Evolutionary conservation across 2,329 filamentous ascomycete species (phyloP), one percentile per base, ranked within the genome.

Genomic region (Saccharata proteae): DNA sequence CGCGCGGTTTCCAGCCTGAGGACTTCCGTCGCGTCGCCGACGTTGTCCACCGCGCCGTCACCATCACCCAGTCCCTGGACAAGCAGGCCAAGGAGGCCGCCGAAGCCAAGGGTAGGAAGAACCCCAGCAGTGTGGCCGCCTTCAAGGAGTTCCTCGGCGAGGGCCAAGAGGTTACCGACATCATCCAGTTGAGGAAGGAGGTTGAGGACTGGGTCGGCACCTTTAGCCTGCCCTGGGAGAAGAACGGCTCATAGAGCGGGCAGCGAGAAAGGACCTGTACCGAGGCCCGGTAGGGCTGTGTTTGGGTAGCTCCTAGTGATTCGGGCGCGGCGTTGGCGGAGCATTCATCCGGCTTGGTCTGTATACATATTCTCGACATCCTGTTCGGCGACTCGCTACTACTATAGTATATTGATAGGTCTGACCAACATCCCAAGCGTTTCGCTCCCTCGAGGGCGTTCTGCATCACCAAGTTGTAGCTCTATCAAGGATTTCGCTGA

Each of bases 1-100:
- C 76, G 49, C 80, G 90, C 63, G 90, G 90, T 42, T 93, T 98
- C 64, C 80, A 84, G 44, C 77, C 83, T 56, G 74, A 82, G 39
- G 86, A 94, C 64, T 98, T 98, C 60, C 79, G 83, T 65, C 76
- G 80, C 17, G 55, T 59, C 2, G 56, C 55, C 17, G 56, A 59
- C 30, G 46, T 59, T 23, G 54, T 59, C 13, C 49, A 59, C 36
- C 55, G 55, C 20, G 55, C 55, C 14, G 55, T 59, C 11, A 47
- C 48, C 7, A 58, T 59, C 34, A 58, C 56, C 5, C 53, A 56
- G 36, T 55, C 54, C 40, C 40, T 59, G 3, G 54, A 58, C 40
- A 56, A 57, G 37, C 44, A 48, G 6, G 55, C 54, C 2, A 55
- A 52, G 38, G 47, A 57, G 34, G 50, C 51, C 36, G 53, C 52